phyloP scores from a whole-genome alignment of 1,284 basidiomycete genomes.

The Ceratobasidium sp. region DNA sequence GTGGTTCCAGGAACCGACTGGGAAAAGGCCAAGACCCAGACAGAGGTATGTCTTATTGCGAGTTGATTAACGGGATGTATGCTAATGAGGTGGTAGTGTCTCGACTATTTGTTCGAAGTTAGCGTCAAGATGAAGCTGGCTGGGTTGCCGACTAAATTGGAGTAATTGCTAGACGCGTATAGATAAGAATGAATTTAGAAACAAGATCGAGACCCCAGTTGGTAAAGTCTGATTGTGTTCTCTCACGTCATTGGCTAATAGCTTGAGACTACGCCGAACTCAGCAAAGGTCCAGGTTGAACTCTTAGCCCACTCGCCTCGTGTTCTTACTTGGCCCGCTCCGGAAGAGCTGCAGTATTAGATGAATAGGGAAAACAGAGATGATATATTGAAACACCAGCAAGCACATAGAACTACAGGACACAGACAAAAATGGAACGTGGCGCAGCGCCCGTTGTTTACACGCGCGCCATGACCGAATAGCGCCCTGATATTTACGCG shows the following conservation, averaged over 20 bases:
- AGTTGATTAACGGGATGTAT: slow-evolving; percentile 8
- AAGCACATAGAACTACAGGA: slow-evolving; percentile 26
- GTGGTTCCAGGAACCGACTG: slow-evolving; percentile 64
- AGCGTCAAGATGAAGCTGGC: slow-evolving; percentile 77
- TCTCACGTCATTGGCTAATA: too few relatives aligned
- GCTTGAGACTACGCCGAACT: too few relatives aligned
- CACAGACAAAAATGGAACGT: slow-evolving; percentile 6
- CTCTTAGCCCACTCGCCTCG: neutral
- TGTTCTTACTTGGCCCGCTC: neutral
- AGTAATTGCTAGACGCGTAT: slow-evolving; percentile 3
- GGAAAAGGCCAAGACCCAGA: slow-evolving; percentile 87
- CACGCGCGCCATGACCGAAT: too few relatives aligned
- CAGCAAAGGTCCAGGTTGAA: too few relatives aligned
- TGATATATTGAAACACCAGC: slow-evolving; percentile 40
- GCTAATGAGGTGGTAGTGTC: slow-evolving; percentile 58
- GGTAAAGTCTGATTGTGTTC: too few relatives aligned
- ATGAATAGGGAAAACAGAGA: slow-evolving; percentile 15
- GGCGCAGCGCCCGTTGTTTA: neutral
- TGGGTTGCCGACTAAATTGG: slow-evolving; percentile 57
- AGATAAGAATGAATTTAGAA: neutral
- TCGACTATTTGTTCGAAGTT: slow-evolving; percentile 86
- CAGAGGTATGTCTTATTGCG: slow-evolving; percentile 59
- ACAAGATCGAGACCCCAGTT: neutral
- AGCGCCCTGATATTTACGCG: neutral
- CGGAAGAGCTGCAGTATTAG: too few relatives aligned